These are phyloP conservation scores for Antitrichia curtipendula DNA, from an alignment of 225 moss, liverwort and hornwort genomes.

Conservation along the genomic window DNA sequence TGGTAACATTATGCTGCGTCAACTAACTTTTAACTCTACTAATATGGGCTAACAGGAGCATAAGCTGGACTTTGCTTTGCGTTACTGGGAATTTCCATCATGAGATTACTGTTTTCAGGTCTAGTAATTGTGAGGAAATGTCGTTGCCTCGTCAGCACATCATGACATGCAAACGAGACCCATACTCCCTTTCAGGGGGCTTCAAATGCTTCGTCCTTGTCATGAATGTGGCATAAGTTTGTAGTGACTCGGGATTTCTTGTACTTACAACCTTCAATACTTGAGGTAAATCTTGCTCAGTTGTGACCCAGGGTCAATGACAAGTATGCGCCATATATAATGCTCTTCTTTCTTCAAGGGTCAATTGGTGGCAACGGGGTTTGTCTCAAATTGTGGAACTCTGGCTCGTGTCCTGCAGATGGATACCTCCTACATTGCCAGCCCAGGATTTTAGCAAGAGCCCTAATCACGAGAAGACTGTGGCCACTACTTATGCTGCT, in stretches of 20 bases:
- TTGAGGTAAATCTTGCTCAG: background rate
- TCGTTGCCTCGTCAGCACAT: background rate
- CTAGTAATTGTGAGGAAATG: background rate
- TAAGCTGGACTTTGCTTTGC: background rate
- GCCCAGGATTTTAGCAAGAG: conserved; percentile 71
- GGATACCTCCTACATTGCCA: conserved; percentile 88
- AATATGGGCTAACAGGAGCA: background rate
- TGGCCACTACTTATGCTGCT: conserved; percentile 85
- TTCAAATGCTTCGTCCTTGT: background rate
- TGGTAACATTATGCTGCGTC: background rate
- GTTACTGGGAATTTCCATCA: background rate
- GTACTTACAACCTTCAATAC: background rate
- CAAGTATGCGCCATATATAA: background rate
- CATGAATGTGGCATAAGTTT: conserved; percentile 1
- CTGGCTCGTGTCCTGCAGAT: conserved; percentile 59
- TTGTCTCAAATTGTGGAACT: conserved; percentile 28
- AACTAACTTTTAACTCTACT: background rate
- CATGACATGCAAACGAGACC: background rate
- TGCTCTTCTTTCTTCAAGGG: background rate
- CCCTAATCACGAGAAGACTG: conserved; percentile 76
- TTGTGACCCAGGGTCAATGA: background rate
- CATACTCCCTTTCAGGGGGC: background rate
- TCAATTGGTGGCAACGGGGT: background rate
- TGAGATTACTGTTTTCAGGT: background rate
- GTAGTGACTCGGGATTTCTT: background rate